Conservation (phyloP, 208 protist genomes). For the Wallacemonas sp. region DNA sequence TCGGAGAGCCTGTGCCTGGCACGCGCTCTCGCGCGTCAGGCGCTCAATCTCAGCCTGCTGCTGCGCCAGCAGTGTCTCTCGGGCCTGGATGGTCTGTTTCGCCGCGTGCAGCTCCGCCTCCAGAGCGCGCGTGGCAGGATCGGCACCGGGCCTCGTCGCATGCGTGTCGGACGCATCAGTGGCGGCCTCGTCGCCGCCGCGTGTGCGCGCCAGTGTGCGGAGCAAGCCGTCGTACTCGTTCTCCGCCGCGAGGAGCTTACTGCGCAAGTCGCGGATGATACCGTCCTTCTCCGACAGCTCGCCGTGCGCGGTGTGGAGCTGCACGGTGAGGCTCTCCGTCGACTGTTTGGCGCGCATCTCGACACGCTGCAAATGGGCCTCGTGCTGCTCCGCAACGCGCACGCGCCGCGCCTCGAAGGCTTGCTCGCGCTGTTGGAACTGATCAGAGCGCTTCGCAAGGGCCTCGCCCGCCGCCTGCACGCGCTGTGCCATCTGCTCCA, state of each 20-base stretch:
- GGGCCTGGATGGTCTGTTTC: constrained; percentile 39
- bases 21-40: constrained; percentile 36
- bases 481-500: constrained; percentile 67
- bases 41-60: constrained; percentile 22
- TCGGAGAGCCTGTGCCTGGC: constrained; percentile 35
- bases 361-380: constrained; percentile 58
- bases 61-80: constrained; percentile 36
- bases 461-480: constrained; percentile 58
- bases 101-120: constrained; percentile 46
- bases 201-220: constrained; percentile 34
- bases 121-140: constrained; percentile 16
- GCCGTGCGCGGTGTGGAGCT: constrained; percentile 46
- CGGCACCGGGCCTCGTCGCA: no score
- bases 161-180: no score
- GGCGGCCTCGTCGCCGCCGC: constrained; percentile 22
- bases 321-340: constrained; percentile 51
- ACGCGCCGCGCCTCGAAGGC: constrained; percentile 70
- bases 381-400: constrained; percentile 82
- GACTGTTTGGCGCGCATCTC: constrained; percentile 59
- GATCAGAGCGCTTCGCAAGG: constrained; percentile 51
- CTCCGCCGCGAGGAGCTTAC: constrained; percentile 50
- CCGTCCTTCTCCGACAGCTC: constrained; percentile 63
- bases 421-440: constrained; percentile 79
- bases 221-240: constrained; percentile 74
- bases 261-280: constrained; percentile 42